phyloP scores from a whole-genome alignment of 1,284 basidiomycete genomes.

The Leccinum insigne region DNA sequence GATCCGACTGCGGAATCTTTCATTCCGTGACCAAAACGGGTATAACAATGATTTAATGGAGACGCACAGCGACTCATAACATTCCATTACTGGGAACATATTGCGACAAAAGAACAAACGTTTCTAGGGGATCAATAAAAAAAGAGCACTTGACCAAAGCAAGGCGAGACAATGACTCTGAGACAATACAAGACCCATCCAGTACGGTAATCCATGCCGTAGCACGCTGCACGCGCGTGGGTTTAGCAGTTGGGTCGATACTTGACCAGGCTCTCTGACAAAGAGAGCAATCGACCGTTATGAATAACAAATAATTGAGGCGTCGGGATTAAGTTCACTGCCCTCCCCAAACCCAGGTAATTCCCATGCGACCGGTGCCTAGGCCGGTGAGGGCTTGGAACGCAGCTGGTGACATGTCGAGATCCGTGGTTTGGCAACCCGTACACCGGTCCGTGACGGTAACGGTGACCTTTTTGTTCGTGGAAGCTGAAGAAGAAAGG shows the following conservation, averaged over 20 bases:
- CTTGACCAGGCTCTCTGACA: constrained; percentile 17
- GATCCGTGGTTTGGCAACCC: constrained; percentile 48
- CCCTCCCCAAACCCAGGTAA: constrained; percentile 48
- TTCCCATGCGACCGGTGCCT: constrained; percentile 51
- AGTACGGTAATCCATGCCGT: constrained; percentile 28
- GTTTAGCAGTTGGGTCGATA: constrained; percentile 5
- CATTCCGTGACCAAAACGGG: neutral
- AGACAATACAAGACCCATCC: constrained; percentile 28
- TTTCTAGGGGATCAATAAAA: constrained; percentile 12
- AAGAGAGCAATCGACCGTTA: constrained; percentile 23
- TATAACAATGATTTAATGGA: neutral
- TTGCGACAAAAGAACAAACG: constrained; percentile 6
- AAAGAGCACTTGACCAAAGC: constrained; percentile 29
- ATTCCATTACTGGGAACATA: constrained; percentile 12
- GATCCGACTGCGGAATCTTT: neutral
- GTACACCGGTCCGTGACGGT: constrained; percentile 61
- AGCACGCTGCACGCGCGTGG: constrained; percentile 26
- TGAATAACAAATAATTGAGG: constrained; percentile 30
- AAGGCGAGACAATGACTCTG: constrained; percentile 21
- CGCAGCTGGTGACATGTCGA: constrained; percentile 61
- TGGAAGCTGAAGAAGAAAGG: constrained; percentile 37
- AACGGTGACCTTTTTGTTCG: constrained; percentile 39
- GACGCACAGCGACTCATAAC: neutral
- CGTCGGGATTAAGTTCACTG: neutral
- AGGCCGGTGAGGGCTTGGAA: constrained; percentile 43